phyloP scores from a whole-genome alignment of 352 stramenopile genomes.

The Globisporangium orthogonon region DNA sequence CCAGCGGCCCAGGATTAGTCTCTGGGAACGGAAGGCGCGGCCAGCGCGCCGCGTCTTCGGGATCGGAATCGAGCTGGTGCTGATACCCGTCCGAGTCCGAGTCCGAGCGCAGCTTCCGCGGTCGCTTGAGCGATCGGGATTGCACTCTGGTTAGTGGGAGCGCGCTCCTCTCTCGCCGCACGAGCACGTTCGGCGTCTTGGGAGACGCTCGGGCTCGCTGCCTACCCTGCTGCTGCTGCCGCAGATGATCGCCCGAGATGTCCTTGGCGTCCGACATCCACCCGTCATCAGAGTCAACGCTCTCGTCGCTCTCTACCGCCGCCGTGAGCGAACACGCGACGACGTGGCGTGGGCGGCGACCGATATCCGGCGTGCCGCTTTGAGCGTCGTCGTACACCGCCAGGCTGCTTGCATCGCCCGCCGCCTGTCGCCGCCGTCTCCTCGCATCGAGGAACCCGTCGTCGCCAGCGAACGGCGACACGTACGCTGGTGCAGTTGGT shows the following conservation, averaged over 20 bases:
- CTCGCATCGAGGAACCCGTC: slow-evolving; percentile 26
- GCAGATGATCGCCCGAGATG: slow-evolving; percentile 2
- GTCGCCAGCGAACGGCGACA: slow-evolving; percentile 49
- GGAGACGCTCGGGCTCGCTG: neutral
- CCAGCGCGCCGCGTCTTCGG: slow-evolving; percentile 30
- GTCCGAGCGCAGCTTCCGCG: neutral
- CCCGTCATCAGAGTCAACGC: slow-evolving; percentile 29
- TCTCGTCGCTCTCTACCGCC: too few species aligned
- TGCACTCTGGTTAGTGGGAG: slow-evolving; percentile 1
- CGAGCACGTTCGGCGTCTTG: neutral
- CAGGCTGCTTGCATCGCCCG: neutral
- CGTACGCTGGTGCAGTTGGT: slow-evolving; percentile 19
- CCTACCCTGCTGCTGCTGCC: slow-evolving; percentile 1
- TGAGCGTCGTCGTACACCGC: slow-evolving; percentile 29
- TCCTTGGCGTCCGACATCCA: slow-evolving; percentile 67
- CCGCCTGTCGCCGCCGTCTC: slow-evolving; percentile 6
- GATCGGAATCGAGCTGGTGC: slow-evolving; percentile 6
- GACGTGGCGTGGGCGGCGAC: slow-evolving; percentile 29
- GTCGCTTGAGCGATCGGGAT: slow-evolving; percentile 3
- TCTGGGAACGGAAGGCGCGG: slow-evolving; percentile 40
- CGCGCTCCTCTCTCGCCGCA: neutral
- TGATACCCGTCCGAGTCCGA: neutral
- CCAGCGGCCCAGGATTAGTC: slow-evolving; percentile 29
- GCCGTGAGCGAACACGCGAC: slow-evolving; percentile 22
- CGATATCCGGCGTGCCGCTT: neutral